Evolutionary conservation across 495 filamentous ascomycete genomes (phyloP).

Genomic region (Talaromyces wortmannii): DNA sequence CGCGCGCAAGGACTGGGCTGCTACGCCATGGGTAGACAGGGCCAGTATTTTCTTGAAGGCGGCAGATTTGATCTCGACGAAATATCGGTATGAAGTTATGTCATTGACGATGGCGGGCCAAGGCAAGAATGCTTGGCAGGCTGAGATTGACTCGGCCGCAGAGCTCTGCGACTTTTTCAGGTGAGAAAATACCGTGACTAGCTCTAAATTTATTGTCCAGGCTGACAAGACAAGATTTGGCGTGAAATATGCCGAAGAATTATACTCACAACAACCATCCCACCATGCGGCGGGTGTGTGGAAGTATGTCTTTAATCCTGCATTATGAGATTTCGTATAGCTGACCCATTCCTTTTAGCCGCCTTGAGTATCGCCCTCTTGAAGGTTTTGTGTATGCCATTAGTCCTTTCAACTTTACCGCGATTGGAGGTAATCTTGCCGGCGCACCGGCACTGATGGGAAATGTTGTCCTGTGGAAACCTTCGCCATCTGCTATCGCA

Average conservation of each 20-base stretch:
- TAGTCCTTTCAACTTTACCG: conserved; percentile 85
- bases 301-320: conserved; percentile 45
- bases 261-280: conserved; percentile 76
- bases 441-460: conserved; percentile 72
- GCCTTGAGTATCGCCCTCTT: conserved; percentile 73
- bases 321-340: no score
- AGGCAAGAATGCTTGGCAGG: conserved; percentile 96
- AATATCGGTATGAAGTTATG: conserved; percentile 91
- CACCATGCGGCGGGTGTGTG: conserved; percentile 73
- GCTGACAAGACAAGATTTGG: conserved; percentile 48
- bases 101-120: conserved; percentile 93
- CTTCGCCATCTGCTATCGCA: conserved; percentile 67
- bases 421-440: conserved; percentile 75
- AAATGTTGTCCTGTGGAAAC: conserved; percentile 87
- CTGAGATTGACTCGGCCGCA: conserved; percentile 91
- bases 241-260: conserved; percentile 79
- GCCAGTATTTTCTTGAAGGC: conserved; percentile 92
- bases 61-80: conserved; percentile 77
- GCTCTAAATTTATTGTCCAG: no score
- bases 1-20: conserved; percentile 78
- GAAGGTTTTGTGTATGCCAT: conserved; percentile 86
- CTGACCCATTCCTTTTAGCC: conserved; percentile 20
- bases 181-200: conserved; percentile 3
- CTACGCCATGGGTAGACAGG: conserved; percentile 77
- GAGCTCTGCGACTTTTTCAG: conserved; percentile 88